Conservation (phyloP, 208 protist species). For the Leishmania major region DNA sequence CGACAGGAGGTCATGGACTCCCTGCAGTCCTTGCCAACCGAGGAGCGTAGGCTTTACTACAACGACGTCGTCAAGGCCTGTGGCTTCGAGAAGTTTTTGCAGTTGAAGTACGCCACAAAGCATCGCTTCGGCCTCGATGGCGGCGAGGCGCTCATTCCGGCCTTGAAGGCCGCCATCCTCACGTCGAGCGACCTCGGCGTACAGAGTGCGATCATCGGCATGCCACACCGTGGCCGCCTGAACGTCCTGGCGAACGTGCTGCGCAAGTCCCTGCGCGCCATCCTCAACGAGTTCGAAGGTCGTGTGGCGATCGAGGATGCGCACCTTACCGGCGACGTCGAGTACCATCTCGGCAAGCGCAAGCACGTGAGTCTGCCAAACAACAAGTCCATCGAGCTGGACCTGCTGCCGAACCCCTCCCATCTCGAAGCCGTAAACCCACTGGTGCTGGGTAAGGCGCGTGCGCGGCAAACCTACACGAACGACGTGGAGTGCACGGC, state of each 20-base stretch:
- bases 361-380: constrained; percentile 68
- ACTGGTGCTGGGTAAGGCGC: constrained; percentile 97
- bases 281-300: constrained; percentile 93
- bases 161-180: constrained; percentile 94
- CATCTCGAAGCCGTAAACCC: constrained; percentile 99
- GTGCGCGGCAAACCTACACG: constrained; percentile 92
- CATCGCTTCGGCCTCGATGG: constrained; percentile 98
- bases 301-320: constrained; percentile 45
- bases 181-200: constrained; percentile 84
- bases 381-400: constrained; percentile 92
- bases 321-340: constrained; percentile 93
- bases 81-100: constrained; percentile 94
- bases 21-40: constrained; percentile 42
- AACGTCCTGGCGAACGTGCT: constrained; percentile 97
- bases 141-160: constrained; percentile 95
- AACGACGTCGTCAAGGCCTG: constrained; percentile 89
- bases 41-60: constrained; percentile 76
- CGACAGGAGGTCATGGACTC: constrained; percentile 88
- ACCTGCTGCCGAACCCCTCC: constrained; percentile 98
- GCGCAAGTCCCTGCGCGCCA: constrained; percentile 90
- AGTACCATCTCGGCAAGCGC: constrained; percentile 97
- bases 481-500: constrained; percentile 74
- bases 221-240: constrained; percentile 98
- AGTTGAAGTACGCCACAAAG: constrained; percentile 92
- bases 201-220: constrained; percentile 95